Evolutionary conservation across 2,329 filamentous ascomycete genomes (phyloP), one percentile per base, ranked within the genome.

Genomic region (Exophiala mesophila): DNA sequence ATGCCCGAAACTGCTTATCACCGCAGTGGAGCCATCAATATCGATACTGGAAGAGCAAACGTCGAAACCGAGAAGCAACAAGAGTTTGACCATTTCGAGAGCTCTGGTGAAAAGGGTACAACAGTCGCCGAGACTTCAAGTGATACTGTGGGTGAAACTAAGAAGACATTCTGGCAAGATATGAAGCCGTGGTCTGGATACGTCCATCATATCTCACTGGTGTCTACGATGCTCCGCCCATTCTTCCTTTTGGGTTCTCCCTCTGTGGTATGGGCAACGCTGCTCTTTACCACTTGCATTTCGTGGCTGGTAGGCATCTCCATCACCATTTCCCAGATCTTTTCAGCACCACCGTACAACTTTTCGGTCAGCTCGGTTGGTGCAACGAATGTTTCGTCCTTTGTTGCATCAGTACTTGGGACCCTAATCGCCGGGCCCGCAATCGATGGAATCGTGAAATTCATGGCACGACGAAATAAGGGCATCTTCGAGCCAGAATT

Each of bases 1-100:
- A 68, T 68, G 65, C 65, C 66, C 4, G 65, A 68, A 42, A 63
- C 64, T 0, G 64, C 65, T 1, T 68, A 59, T 46, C 49, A 54
- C 21, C 53, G 63, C 13, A 42, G 30, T 12, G 56, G 56, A n/a
- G 54, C 57, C 4, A 45, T 66, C 20, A 63, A 60, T 32, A 62
- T 66, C n/a, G 63, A 66, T 33, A 61, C 60, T 3, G 57, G 58
- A 3, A 52, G 56, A 18, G 46, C 54, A 18, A 54, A 53, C 21
- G 59, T 61, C 44, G 42, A 44, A 5, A 20, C 52, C 15, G 53
- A 54, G 39, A 52, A 52, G 15, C 57, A 56, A 40, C 33, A 43
- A 19, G 46, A 40, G 5, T 34, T 52, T 41, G 54, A 55, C 34
- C 49, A 59, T 15, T 37, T 58, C 7, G 57, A 62, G 41, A 44